Conservation (phyloP, 108 stramenopile genomes). For the Seminavis robusta region DNA sequence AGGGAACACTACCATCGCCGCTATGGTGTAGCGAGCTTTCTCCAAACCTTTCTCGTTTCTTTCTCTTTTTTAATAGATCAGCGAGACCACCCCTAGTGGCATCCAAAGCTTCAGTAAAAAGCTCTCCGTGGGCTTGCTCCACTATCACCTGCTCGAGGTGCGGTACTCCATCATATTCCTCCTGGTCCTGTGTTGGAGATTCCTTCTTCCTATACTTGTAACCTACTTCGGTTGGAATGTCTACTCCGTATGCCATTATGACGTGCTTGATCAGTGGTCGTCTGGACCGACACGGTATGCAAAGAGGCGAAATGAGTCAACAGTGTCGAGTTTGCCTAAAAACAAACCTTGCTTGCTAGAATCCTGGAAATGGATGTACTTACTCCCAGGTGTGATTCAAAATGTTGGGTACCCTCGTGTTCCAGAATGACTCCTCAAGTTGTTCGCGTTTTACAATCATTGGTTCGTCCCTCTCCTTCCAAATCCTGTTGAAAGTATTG, state of each 20-base stretch:
- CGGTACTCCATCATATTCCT: constrained; percentile 26
- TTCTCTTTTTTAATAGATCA: constrained; percentile 53
- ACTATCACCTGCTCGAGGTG: constrained; percentile 47
- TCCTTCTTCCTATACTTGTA: constrained; percentile 50
- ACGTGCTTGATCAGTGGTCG: constrained; percentile 84
- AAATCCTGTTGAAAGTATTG: constrained; percentile 57
- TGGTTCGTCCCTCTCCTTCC: constrained; percentile 68
- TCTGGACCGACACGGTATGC: background rate
- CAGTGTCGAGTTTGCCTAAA: background rate
- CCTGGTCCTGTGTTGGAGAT: constrained; percentile 32
- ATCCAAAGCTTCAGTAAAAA: constrained; percentile 16
- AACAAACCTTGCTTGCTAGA: background rate
- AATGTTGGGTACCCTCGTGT: constrained; percentile 52
- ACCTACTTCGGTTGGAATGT: constrained; percentile 81
- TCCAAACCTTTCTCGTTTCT: constrained; percentile 26
- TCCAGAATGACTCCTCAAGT: constrained; percentile 61
- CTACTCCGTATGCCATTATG: constrained; percentile 81
- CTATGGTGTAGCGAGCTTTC: constrained; percentile 47
- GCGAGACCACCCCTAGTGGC: constrained; percentile 15
- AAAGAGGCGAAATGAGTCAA: background rate
- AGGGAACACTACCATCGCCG: constrained; percentile 89
- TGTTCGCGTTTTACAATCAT: constrained; percentile 69
- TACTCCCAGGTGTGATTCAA: constrained; percentile 70
- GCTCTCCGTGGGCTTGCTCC: constrained; percentile 56
- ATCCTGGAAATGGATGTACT: constrained; percentile 7